phyloP scores from a whole-genome alignment of 352 stramenopile species.

The Discostella stelligera region DNA sequence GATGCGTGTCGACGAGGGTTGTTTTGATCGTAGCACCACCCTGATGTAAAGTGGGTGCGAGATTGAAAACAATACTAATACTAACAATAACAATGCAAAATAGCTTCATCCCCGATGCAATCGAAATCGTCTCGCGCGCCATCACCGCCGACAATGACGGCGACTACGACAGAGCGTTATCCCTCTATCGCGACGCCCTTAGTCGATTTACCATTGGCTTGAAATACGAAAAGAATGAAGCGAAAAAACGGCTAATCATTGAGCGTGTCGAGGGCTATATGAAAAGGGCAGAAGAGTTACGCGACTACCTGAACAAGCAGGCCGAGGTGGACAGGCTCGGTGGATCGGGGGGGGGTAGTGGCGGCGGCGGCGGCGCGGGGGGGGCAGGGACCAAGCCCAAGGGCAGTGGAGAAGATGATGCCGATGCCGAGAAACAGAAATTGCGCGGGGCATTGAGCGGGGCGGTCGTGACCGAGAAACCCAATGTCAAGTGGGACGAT shows the following conservation, averaged over 20 bases:
- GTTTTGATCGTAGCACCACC: too few relatives aligned
- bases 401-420: slow-evolving; percentile 87
- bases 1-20: too few relatives aligned
- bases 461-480: slow-evolving; percentile 85
- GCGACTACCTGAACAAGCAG: slow-evolving; percentile 80
- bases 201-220: slow-evolving; percentile 86
- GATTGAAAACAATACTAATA: too few relatives aligned
- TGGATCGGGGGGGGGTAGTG: slow-evolving; percentile 26
- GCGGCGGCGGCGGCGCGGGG: slow-evolving; percentile 20
- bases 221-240: slow-evolving; percentile 89
- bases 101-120: slow-evolving; percentile 86
- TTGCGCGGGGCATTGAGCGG: slow-evolving; percentile 91
- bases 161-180: slow-evolving; percentile 81
- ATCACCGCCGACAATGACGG: slow-evolving; percentile 82
- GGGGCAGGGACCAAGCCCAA: slow-evolving; percentile 58
- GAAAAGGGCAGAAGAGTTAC: slow-evolving; percentile 85
- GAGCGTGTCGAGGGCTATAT: slow-evolving; percentile 87
- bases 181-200: slow-evolving; percentile 84
- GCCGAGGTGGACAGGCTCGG: slow-evolving; percentile 80
- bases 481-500: slow-evolving; percentile 94
- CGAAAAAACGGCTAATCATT: slow-evolving; percentile 82
- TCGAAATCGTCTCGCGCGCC: slow-evolving; percentile 85
- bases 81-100: slow-evolving; percentile 66
- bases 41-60: too few relatives aligned
- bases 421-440: slow-evolving; percentile 92